phyloP scores from a whole-genome alignment of 306 rosid species.

The Casuarina glauca region DNA sequence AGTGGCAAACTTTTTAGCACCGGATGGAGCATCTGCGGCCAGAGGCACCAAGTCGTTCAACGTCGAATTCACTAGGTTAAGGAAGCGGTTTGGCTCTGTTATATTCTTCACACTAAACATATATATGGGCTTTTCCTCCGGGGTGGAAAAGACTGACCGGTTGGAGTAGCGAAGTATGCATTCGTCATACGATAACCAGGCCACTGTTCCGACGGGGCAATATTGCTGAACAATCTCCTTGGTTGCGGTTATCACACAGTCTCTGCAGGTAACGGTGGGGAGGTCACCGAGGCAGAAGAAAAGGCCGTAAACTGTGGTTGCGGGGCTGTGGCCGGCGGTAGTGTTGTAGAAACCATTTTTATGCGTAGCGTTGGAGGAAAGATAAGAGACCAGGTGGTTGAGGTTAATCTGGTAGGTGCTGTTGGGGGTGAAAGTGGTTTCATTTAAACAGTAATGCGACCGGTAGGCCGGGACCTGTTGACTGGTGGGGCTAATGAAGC shows the following conservation, averaged over 20 bases:
- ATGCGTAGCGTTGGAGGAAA: too few relatives aligned
- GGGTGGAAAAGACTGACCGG: slow-evolving; percentile 6
- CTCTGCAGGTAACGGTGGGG: slow-evolving; percentile 38
- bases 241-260: slow-evolving; percentile 41
- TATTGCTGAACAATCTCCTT: slow-evolving; percentile 15
- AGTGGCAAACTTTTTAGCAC: slow-evolving; percentile 2
- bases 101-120: neutral
- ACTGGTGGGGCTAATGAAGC: too few relatives aligned
- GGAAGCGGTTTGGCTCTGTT: neutral
- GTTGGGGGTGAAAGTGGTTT: too few relatives aligned
- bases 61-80: neutral
- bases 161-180: slow-evolving; percentile 42
- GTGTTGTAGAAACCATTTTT: too few relatives aligned
- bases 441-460: too few relatives aligned
- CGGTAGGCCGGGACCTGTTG: too few relatives aligned
- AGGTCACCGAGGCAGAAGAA: slow-evolving; percentile 48
- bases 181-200: slow-evolving; percentile 50
- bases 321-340: too few relatives aligned
- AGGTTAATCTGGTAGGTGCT: too few relatives aligned
- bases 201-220: slow-evolving; percentile 32
- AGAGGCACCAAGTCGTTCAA: neutral
- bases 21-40: slow-evolving; percentile 4
- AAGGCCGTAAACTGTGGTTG: slow-evolving; percentile 14
- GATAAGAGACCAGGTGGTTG: too few relatives aligned
- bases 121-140: fast-evolving